phyloP scores from a whole-genome alignment of 306 rosid genomes.

The Casuarina glauca region DNA sequence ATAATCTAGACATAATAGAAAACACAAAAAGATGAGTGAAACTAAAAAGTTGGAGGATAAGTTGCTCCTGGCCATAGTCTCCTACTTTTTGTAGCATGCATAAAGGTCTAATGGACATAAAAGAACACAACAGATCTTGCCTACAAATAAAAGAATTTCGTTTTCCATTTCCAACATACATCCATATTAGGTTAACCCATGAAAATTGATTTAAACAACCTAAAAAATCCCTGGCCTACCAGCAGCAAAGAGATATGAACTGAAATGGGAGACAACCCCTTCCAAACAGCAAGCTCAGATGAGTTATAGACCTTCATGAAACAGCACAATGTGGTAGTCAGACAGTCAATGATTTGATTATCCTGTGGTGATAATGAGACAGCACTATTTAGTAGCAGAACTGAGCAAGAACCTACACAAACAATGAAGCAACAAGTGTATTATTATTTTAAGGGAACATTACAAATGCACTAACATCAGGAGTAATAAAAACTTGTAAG shows the following conservation, averaged over 20 bases:
- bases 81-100: not conserved
- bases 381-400: not conserved
- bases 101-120: not conserved
- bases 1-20: not conserved
- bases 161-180: not conserved
- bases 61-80: not conserved
- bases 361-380: not conserved
- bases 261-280: not conserved
- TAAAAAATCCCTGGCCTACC: not conserved
- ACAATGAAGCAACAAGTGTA: not conserved
- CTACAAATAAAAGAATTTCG: not conserved
- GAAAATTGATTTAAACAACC: not conserved
- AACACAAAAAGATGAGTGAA: not conserved
- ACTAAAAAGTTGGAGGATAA: not conserved
- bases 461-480: not conserved
- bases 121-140: not conserved
- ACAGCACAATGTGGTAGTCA: not conserved
- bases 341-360: not conserved
- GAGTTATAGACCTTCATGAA: not conserved
- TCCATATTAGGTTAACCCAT: not conserved
- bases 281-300: not conserved
- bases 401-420: not conserved
- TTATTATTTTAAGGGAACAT: not conserved
- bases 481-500: not conserved
- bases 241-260: not conserved